Evolutionary conservation across 805 yeast species (phyloP).

Genomic region (Yarrowia keelungensis): DNA sequence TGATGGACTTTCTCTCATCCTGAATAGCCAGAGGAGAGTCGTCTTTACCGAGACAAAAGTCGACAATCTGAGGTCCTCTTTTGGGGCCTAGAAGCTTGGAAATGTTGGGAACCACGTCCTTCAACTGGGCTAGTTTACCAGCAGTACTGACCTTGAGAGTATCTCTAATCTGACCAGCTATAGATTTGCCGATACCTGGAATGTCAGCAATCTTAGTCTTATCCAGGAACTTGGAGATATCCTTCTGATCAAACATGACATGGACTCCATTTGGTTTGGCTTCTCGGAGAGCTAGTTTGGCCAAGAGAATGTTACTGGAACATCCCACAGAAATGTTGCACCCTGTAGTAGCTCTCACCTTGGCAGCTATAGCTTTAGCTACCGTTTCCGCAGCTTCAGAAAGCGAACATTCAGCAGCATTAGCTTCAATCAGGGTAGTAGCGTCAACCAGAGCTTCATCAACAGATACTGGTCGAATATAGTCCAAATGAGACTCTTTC

Average conservation of each 20-base stretch:
- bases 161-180: constrained; percentile 56
- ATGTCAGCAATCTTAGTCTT: constrained; percentile 46
- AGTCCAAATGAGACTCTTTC: constrained; percentile 52
- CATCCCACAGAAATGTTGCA: constrained; percentile 84
- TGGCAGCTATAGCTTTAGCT: constrained; percentile 52
- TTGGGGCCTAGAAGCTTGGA: constrained; percentile 67
- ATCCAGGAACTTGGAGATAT: background rate
- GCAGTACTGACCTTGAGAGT: constrained; percentile 52
- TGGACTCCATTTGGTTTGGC: constrained; percentile 84
- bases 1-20: constrained; percentile 69
- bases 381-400: constrained; percentile 45
- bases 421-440: constrained; percentile 48
- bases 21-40: constrained; percentile 57
- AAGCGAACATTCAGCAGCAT: background rate
- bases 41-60: constrained; percentile 73
- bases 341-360: constrained; percentile 55
- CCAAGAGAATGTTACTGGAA: constrained; percentile 74
- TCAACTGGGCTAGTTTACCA: constrained; percentile 51
- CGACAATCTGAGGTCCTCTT: constrained; percentile 68
- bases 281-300: constrained; percentile 71
- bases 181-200: constrained; percentile 55
- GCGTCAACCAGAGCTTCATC: constrained; percentile 90
- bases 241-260: constrained; percentile 48
- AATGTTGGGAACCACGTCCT: constrained; percentile 50
- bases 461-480: constrained; percentile 81